phyloP scores from a whole-genome alignment of 2,329 filamentous ascomycete species.

The Penicillium freii region DNA sequence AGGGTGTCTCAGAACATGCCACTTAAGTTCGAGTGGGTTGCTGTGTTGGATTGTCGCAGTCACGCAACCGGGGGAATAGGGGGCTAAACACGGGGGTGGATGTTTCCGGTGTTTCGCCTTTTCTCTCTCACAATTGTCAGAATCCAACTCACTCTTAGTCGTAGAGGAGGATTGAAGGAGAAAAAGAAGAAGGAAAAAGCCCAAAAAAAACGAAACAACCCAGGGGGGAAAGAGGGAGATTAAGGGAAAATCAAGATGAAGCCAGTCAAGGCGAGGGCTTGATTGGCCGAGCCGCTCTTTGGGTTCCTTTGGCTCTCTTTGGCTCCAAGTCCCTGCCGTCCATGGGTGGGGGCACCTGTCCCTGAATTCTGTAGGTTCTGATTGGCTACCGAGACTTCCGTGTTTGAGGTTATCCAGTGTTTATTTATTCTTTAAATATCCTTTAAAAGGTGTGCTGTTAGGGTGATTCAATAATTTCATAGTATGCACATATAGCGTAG shows the following conservation, averaged over 20 bases:
- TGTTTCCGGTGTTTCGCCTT: background rate
- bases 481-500: background rate
- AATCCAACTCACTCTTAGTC: background rate
- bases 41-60: constrained; percentile 2
- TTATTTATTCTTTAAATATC: background rate
- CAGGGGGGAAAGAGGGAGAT: background rate
- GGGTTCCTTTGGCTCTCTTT: constrained; percentile 1
- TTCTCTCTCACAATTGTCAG: background rate
- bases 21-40: background rate
- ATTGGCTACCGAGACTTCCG: background rate
- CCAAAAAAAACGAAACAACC: background rate
- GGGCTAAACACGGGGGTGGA: constrained; percentile 5
- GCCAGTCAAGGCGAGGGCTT: constrained; percentile 6
- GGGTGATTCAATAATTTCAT: background rate
- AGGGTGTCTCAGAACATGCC: background rate
- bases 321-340: background rate
- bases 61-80: constrained; percentile 10
- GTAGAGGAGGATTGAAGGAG: constrained; percentile 4
- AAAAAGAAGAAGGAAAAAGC: background rate
- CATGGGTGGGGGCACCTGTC: background rate
- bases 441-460: background rate
- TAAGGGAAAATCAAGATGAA: constrained; percentile 11
- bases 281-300: constrained; percentile 13
- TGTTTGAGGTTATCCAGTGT: background rate
- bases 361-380: background rate